Evolutionary conservation across 2,329 filamentous ascomycete genomes (phyloP).

Genomic region (Aspergillus phoenicis): DNA sequence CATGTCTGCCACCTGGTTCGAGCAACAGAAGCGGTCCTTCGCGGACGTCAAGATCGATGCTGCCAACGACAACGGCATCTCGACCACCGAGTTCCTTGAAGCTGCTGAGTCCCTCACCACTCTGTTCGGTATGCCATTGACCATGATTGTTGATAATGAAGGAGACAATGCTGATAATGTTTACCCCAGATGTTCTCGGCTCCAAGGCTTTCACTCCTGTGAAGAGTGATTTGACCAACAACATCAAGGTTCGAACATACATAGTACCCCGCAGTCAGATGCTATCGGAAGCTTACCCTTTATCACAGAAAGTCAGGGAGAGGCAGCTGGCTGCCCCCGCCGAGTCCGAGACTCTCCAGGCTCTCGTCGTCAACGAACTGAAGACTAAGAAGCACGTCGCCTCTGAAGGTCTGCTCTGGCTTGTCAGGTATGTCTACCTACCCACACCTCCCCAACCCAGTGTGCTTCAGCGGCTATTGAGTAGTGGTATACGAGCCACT

Average conservation of each 20-base stretch:
- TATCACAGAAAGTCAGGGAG: conserved; percentile 78
- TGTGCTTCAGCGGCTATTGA: neutral
- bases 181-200: conserved; percentile 58
- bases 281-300: conserved; percentile 15
- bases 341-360: conserved; percentile 82
- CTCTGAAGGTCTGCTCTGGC: conserved; percentile 88
- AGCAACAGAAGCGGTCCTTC: conserved; percentile 83
- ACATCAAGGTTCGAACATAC: conserved; percentile 71
- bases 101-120: conserved; percentile 83
- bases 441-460: neutral
- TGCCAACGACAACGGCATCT: conserved; percentile 72
- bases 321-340: conserved; percentile 75
- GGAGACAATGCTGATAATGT: conserved; percentile 13
- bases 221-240: conserved; percentile 87
- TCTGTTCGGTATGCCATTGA: conserved; percentile 70
- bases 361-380: conserved; percentile 82
- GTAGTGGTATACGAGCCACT: neutral
- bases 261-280: conserved; percentile 10
- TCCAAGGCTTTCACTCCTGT: conserved; percentile 82
- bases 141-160: neutral
- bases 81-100: conserved; percentile 85
- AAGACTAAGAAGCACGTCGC: conserved; percentile 86
- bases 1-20: conserved; percentile 70
- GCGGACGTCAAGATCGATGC: conserved; percentile 75
- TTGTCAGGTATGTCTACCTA: conserved; percentile 67